Base-by-base conservation (phyloP, 202 grass and related monocot genomes). In the Dendrocalamus latiflorus region DNA sequence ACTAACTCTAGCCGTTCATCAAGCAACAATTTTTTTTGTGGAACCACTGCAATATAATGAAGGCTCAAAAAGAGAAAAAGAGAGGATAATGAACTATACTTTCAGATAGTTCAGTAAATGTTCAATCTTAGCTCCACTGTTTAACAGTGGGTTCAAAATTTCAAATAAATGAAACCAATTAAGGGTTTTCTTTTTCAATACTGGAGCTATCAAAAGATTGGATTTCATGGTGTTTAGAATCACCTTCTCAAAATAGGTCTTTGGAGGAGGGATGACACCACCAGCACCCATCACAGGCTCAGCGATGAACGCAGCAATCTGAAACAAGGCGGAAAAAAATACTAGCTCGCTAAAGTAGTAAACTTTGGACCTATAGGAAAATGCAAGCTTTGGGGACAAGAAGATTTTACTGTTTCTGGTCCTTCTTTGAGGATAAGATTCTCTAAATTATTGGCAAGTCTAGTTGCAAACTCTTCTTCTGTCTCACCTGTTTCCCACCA, bases 211-310 rank as follows among this genome's bases (percentile, higher is more conserved):
- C 25, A 80, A 55, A 76, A 49, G 43, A 41, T 26, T 30, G 50
- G 25, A 74, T 71, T 25, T 50, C 28, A 43, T 68, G 75, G 38
- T 50, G 16, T 49, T 21, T 33, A 60, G 24, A 54, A 37, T 84
- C 21, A 98, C 95, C 96, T 98, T 98, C 0, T 98, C 93, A 89
- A 98, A 98, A 93, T 98, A 98, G 13, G 89, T 92, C 79, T 92
- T 92, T 49, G 96, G 95, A 86, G 96, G 96, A 83, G 83, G 91
- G 50, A 95, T 95, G 67, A 98, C 96, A 89, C 96, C 96, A 75
- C 96, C 96, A 81, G 93, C 96, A 80, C 93, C 95, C 89, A 98
- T 93, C 63, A 98, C 95, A 79, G 95, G 93, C 80, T 95, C 93
- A 62, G 93, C 93, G 76, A 98, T 95, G 77, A 98, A 98, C 51